Evolutionary conservation across 768 basidiomycete species (phyloP).

Genomic region (Imleria badia): DNA sequence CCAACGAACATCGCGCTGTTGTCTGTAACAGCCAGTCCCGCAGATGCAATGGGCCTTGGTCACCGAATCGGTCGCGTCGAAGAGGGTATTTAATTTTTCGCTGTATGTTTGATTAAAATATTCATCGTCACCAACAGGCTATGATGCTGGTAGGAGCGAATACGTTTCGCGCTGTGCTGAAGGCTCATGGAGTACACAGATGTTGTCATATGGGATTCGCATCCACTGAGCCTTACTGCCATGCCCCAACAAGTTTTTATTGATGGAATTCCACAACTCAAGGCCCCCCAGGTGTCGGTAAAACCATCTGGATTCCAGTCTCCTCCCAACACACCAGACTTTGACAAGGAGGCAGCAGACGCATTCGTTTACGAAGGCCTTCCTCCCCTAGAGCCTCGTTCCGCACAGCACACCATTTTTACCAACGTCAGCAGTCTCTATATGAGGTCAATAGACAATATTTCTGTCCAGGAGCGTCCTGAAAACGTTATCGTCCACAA

Average conservation of each 20-base stretch:
- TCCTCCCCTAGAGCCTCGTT: constrained; percentile 57
- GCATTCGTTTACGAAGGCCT: constrained; percentile 70
- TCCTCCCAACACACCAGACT: constrained; percentile 63
- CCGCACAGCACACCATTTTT: constrained; percentile 50
- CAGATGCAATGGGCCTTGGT: constrained; percentile 64
- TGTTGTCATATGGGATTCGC: constrained; percentile 74
- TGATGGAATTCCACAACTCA: constrained; percentile 78
- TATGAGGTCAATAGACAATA: constrained; percentile 24
- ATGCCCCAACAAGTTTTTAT: constrained; percentile 79
- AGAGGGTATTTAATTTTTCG: constrained; percentile 35
- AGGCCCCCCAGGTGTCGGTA: constrained; percentile 39
- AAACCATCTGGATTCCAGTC: constrained; percentile 42
- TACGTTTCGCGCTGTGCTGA: not conserved
- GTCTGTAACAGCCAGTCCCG: constrained; percentile 67
- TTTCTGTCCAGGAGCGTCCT: constrained; percentile 26
- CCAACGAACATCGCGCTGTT: constrained; percentile 56
- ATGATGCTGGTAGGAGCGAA: constrained; percentile 45
- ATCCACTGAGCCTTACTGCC: constrained; percentile 72
- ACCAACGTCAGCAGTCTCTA: constrained; percentile 59
- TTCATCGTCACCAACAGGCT: constrained; percentile 26
- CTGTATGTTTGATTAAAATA: not conserved
- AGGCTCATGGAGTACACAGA: constrained; percentile 34
- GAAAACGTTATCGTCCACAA: constrained; percentile 41
- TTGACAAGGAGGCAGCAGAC: constrained; percentile 62
- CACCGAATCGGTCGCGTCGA: constrained; percentile 69